Conservation (phyloP, 73 alveolate species). For the Breviolum minutum region DNA sequence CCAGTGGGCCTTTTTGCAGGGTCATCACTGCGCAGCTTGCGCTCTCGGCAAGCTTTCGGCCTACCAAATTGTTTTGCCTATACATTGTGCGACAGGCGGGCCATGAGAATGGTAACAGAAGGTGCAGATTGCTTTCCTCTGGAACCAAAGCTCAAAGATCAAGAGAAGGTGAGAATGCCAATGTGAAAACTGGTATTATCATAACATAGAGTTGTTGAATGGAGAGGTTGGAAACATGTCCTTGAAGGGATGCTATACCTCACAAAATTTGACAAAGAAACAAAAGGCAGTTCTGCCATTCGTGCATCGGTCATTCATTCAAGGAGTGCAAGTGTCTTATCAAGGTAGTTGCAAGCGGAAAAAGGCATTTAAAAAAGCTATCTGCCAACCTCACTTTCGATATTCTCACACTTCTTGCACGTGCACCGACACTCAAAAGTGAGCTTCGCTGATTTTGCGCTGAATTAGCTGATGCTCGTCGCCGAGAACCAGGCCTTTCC, state of each 20-base stretch:
- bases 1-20: no score
- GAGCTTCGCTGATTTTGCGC: slow-evolving; percentile 40
- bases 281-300: no score
- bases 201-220: no score
- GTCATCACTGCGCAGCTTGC: background rate
- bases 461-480: background rate
- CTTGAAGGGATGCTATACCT: no score
- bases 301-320: no score
- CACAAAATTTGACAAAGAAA: no score
- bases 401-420: background rate
- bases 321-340: no score
- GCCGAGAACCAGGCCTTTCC: background rate
- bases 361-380: no score
- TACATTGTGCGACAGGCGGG: background rate
- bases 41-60: slow-evolving; percentile 40
- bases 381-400: background rate
- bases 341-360: background rate
- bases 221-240: no score
- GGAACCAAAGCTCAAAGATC: background rate
- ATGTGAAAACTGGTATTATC: background rate
- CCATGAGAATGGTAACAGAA: background rate
- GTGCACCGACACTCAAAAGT: background rate
- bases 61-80: background rate
- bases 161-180: background rate
- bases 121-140: no score